A percentile compares a stretch with the other conserved stretches of the same genome.
phyloP scores from a whole-genome alignment of 1,139 yeast genomes.

The Debaryomyces subglobosus region DNA sequence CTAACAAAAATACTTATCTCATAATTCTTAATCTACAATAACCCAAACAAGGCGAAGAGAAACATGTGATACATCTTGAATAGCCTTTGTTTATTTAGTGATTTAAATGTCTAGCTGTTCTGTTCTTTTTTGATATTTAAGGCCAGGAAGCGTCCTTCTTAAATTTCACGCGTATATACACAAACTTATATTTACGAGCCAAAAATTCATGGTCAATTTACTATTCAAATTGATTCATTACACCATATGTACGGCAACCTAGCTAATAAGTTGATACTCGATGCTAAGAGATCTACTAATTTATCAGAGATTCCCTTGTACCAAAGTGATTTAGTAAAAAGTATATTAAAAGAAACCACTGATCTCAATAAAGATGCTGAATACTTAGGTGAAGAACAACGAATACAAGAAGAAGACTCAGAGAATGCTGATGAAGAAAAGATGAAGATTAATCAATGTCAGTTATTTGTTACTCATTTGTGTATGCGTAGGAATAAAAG shows the following conservation, averaged over 20 bases:
- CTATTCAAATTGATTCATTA: background rate
- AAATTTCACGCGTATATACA: background rate
- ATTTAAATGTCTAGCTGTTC: background rate
- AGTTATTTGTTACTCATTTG: constrained; percentile 76
- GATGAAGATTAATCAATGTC: constrained; percentile 62
- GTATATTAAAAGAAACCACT: constrained; percentile 59
- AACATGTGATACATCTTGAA: background rate
- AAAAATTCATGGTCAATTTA: background rate
- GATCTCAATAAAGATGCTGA: constrained; percentile 60
- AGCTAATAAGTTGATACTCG: constrained; percentile 79
- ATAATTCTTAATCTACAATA: background rate
- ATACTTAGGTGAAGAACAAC: constrained; percentile 31
- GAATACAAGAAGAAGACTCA: constrained; percentile 22
- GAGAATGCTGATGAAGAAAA: constrained; percentile 34
- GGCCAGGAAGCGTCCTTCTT: background rate
- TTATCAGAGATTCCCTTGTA: constrained; percentile 72
- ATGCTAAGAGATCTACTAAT: constrained; percentile 76
- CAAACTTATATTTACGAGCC: background rate
- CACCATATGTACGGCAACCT: constrained; percentile 80
- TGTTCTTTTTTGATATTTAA: background rate
- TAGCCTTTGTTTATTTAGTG: background rate
- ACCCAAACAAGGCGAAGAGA: background rate
- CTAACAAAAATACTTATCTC: background rate
- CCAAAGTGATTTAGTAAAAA: constrained; percentile 74
- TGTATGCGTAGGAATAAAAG: constrained; percentile 88